Evolutionary conservation across 2,329 filamentous ascomycete species (phyloP).

Genomic region (Diplodia corticola): DNA sequence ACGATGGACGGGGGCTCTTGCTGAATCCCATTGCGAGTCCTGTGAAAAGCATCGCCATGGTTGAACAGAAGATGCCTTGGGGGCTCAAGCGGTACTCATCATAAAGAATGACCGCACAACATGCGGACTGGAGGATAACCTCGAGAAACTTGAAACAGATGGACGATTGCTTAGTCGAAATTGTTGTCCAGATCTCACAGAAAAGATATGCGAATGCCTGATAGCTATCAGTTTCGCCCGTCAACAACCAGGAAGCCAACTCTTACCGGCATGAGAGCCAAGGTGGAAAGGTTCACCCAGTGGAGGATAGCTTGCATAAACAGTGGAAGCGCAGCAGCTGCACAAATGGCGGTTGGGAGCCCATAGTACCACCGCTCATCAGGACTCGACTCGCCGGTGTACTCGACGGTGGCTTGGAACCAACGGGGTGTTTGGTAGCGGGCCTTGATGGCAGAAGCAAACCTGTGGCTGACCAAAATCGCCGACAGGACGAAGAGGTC

Average conservation of each 20-base stretch:
- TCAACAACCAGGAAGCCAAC: background rate
- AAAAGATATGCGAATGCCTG: conserved; percentile 25
- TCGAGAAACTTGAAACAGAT: conserved; percentile 33
- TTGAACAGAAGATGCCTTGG: background rate
- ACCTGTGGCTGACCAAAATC: conserved; percentile 1
- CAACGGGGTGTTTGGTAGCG: background rate
- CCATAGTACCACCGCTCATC: conserved; percentile 3
- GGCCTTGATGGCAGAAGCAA: background rate
- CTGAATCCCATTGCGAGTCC: conserved; percentile 4
- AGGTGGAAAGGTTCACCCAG: conserved; percentile 33
- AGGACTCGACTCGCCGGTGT: background rate
- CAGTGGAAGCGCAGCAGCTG: conserved; percentile 31
- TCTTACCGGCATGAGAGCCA: conserved; percentile 36
- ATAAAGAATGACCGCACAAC: conserved; percentile 1
- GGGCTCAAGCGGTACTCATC: conserved; percentile 16
- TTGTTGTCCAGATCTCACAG: conserved; percentile 26
- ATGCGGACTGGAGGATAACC: conserved; percentile 20
- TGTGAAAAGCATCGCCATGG: conserved; percentile 4
- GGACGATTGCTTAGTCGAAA: conserved; percentile 29
- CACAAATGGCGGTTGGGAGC: conserved; percentile 15
- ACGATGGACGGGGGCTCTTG: background rate
- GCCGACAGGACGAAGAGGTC: conserved; percentile 25
- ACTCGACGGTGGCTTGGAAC: background rate
- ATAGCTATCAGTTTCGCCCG: conserved; percentile 25
- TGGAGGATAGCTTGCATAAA: conserved; percentile 35